These are phyloP conservation scores for Penicillium sp. DNA, from an alignment of 2,329 filamentous ascomycete genomes.

Conservation along the genomic window DNA sequence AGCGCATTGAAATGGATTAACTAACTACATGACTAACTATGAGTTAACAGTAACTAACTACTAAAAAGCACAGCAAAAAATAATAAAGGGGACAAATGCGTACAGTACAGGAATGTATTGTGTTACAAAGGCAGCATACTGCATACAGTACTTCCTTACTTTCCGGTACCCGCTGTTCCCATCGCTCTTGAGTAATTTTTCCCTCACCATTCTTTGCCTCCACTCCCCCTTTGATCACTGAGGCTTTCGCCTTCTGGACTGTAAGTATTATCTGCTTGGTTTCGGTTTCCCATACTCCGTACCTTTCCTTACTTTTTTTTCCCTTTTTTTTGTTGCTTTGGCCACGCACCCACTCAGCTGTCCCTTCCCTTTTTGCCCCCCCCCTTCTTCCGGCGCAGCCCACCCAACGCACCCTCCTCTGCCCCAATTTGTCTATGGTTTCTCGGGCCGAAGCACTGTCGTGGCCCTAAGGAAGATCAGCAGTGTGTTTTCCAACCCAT, in stretches of 20 bases:
- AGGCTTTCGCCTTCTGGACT: constrained; percentile 13
- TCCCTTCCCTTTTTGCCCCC: constrained; percentile 2
- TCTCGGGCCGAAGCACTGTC: constrained; percentile 10
- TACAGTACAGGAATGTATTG: constrained; percentile 8
- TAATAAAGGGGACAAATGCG: not conserved
- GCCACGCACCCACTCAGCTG: constrained; percentile 18
- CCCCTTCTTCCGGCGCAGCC: constrained; percentile 7
- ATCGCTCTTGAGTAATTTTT: constrained; percentile 16
- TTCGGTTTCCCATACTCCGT: constrained; percentile 2
- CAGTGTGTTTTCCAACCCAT: constrained; percentile 1
- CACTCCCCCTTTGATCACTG: constrained; percentile 22
- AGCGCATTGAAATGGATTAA: too few species aligned
- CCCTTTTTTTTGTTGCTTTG: constrained; percentile 10
- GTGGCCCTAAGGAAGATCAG: constrained; percentile 9
- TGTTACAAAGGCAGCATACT: constrained; percentile 1
- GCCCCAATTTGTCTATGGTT: constrained; percentile 10
- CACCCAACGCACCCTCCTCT: constrained; percentile 12
- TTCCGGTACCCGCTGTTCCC: not conserved
- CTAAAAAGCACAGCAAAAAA: not conserved
- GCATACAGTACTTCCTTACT: too few species aligned
- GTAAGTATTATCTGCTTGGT: constrained; percentile 16
- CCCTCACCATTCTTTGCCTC: constrained; percentile 17
- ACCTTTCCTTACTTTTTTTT: constrained; percentile 1
- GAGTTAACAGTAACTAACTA: not conserved
- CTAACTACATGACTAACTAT: not conserved